Base-by-base conservation (phyloP, 768 basidiomycete genomes). In the Tephrocybe rancida region DNA sequence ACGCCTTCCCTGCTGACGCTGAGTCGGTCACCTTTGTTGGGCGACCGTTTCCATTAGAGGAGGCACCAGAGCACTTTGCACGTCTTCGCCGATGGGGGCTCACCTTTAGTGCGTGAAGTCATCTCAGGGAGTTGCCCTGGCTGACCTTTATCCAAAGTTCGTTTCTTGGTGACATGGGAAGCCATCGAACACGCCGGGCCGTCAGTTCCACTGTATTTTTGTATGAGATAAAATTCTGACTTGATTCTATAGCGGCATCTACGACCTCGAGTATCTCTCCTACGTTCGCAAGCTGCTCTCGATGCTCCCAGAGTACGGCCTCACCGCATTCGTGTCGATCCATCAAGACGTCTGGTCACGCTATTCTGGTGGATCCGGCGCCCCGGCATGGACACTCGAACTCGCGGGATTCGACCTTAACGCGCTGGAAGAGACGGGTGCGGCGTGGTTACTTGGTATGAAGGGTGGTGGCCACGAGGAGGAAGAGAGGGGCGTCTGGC, bases 301-400 rank as follows among this genome's bases (percentile, higher is more conserved):
- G 0, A 64, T 90, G 22, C 73, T 93, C 22, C 88, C 92, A 0
- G 66, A 84, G 55, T 93, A 88, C 55, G 87, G 88, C 13, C 67
- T 94, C 27, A 74, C 77, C 3, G 87, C 88, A 2, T 92, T 91
- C 60, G 80, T 95, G 16, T 85, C 85, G 9, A 66, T 96, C 51
- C 96, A 98, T 66, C 96, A 96, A 68, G 94, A 98, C 66, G 93
- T 98, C 27, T 98, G 93, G 91, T 96, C 94, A 0, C 85, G 96
- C 3, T 95, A 95, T 62, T 85, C 86, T 2, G 96, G 96, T 7
- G 96, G 96, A 39, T 96, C 93, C 1, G 96, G 97, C 1, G 95
- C 96, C 0, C 97, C 97, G 1, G 93, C 91, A 3, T 99, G 97
- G 96, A 97, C 95, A 1, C 74, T 98, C 1, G 87, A 92, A 55